These are phyloP conservation scores for Colletotrichum shisoi DNA, from an alignment of 2,329 filamentous ascomycete species.

Conservation along the genomic window DNA sequence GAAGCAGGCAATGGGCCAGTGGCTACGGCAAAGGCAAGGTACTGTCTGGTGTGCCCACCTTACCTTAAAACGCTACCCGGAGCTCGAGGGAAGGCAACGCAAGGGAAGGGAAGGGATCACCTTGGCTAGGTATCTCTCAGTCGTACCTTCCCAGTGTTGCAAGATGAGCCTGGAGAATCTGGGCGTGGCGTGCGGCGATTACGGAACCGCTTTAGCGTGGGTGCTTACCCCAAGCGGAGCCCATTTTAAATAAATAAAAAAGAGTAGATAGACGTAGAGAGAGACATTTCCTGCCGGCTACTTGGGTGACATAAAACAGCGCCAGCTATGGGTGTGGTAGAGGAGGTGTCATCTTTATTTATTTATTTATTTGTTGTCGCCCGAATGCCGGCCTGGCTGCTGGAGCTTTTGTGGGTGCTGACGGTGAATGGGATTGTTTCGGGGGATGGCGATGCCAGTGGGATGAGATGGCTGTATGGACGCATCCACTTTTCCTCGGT, in stretches of 20 bases:
- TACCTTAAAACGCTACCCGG: constrained; percentile 11
- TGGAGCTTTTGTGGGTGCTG: constrained; percentile 29
- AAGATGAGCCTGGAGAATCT: constrained; percentile 29
- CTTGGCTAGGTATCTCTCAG: constrained; percentile 15
- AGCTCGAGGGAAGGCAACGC: constrained; percentile 14
- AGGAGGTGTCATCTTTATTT: no score
- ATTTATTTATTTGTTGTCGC: not conserved
- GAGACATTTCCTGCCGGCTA: not conserved
- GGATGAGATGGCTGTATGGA: constrained; percentile 29
- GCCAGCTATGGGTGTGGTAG: not conserved
- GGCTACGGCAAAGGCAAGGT: not conserved
- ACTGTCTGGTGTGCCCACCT: not conserved
- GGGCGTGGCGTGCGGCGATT: constrained; percentile 32
- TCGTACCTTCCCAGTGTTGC: constrained; percentile 25
- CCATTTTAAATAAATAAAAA: not conserved
- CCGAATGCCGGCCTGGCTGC: not conserved
- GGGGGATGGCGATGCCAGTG: constrained; percentile 23
- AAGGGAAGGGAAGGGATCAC: constrained; percentile 7
- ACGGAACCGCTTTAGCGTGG: constrained; percentile 20
- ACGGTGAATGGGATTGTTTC: constrained; percentile 36
- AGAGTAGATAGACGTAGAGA: not conserved
- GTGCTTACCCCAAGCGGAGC: constrained; percentile 5
- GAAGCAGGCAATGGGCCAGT: no score
- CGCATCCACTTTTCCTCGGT: constrained; percentile 21
- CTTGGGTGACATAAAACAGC: not conserved